Base-by-base conservation (phyloP, 495 filamentous ascomycete genomes). In the Podospora pseudopauciseta region DNA sequence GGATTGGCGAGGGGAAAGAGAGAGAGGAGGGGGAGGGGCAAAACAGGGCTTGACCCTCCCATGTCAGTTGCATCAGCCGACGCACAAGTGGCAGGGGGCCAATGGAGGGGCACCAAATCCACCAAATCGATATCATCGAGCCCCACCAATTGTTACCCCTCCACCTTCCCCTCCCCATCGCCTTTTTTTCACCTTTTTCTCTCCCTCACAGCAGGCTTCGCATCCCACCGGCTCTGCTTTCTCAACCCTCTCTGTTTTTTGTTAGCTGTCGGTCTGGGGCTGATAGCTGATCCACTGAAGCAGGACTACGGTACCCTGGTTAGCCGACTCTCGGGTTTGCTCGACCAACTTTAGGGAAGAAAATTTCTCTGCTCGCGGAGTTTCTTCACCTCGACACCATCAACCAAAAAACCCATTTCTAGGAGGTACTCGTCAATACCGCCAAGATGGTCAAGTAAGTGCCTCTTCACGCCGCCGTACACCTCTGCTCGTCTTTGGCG, bases 371-470 rank as follows among this genome's bases (percentile, higher is more conserved):
- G 64, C 70, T 67, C 63, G 63, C 65, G 32, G 61, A 67, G 75
- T 72, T 72, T 71, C 71, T 68, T 68, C 67, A 60, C 68, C 68
- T 34, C 62, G 56, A 67, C 54, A 59, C 67, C 74, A 72, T 65
- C 69, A 64, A 39, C 68, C 55, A 70, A 63, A 67, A 63, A 68
- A 69, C 67, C 72, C 70, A 73, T 72, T 49, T 70, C 71, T 73
- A 76, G 73, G 70, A 69, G 75, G 70, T 73, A 65, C 71, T 62
- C 68, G 69, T 73, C 72, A 91, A 87, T 80, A 90, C 92, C 90
- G 92, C 82, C 89, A 97, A 92, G 79, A 99, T 99, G 95, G 95
- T 99, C 78, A 97, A 99, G 95, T 99, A 92, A 90, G 95, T 96
- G 1, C 23, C 60, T 32, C 27, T 30, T 32, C 16, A 32, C 30